Conservation (phyloP, 208 protist genomes). For the Herpetomonas tarakana region DNA sequence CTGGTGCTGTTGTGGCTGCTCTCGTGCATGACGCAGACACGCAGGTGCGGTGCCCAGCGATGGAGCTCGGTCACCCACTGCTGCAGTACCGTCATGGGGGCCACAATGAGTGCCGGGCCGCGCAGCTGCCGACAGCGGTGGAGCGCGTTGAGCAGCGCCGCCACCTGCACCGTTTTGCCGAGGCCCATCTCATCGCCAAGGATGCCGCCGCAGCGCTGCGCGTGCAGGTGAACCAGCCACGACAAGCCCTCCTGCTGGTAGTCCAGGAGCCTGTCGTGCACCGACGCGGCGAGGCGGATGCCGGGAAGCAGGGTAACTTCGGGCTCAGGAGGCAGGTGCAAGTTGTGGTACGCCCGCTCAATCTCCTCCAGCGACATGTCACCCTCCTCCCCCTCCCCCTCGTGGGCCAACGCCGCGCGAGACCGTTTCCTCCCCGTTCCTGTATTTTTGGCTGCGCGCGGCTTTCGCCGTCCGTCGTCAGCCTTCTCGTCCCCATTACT, state of each 20-base stretch:
- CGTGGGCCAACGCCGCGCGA: background rate
- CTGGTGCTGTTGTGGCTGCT: conserved; percentile 22
- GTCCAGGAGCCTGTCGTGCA: conserved; percentile 82
- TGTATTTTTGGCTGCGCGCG: background rate
- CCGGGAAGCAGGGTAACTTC: conserved; percentile 29
- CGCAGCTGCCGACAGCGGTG: conserved; percentile 55
- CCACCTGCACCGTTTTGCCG: conserved; percentile 97
- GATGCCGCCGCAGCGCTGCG: conserved; percentile 90
- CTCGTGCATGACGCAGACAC: conserved; percentile 85
- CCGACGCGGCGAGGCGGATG: conserved; percentile 32
- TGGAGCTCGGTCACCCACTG: conserved; percentile 96
- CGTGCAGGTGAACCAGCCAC: conserved; percentile 96
- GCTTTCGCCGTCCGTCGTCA: background rate
- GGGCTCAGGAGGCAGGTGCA: conserved; percentile 3
- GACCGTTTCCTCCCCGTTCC: background rate
- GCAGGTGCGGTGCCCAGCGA: conserved; percentile 88
- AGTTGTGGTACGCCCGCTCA: background rate
- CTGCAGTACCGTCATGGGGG: conserved; percentile 91
- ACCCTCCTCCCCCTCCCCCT: background rate
- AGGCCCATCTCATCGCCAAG: conserved; percentile 97
- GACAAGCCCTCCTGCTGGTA: conserved; percentile 94
- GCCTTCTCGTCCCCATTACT: background rate
- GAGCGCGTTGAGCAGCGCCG: conserved; percentile 89
- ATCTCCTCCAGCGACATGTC: conserved; percentile 20
- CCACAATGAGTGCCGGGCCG: conserved; percentile 91